Conservation (phyloP, 371 early-diverging fungal genomes). For the Apophysomyces elegans region DNA sequence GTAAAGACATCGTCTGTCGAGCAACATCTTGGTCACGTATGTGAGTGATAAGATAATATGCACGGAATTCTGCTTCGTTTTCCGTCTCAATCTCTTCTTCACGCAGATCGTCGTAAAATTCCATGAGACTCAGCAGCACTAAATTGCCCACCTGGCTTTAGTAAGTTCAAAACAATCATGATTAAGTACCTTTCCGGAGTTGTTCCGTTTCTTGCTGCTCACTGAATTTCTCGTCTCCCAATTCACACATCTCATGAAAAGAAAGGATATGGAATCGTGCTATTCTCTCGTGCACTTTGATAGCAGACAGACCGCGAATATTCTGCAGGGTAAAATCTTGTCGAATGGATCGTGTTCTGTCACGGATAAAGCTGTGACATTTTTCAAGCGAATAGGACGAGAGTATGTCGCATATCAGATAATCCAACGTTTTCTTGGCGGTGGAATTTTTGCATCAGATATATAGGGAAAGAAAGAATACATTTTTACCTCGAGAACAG, state of each 20-base stretch:
- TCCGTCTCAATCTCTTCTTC: slow-evolving; percentile 56
- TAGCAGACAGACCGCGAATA: slow-evolving; percentile 66
- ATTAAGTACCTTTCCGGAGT: slow-evolving; percentile 72
- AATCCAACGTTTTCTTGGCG: slow-evolving; percentile 72
- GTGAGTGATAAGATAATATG: slow-evolving; percentile 81
- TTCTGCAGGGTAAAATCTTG: slow-evolving; percentile 91
- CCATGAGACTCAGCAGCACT: slow-evolving; percentile 79
- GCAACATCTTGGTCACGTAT: slow-evolving; percentile 71
- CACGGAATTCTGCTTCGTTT: slow-evolving; percentile 90
- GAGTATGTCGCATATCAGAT: slow-evolving; percentile 72
- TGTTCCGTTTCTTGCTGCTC: slow-evolving; percentile 89
- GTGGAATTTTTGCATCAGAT: neutral
- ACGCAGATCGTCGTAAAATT: slow-evolving; percentile 83
- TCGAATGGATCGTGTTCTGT: slow-evolving; percentile 86
- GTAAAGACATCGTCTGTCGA: slow-evolving; percentile 64
- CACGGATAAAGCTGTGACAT: slow-evolving; percentile 87
- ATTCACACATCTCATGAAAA: slow-evolving; percentile 74
- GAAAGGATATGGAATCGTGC: slow-evolving; percentile 90
- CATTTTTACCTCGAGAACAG: slow-evolving; percentile 60
- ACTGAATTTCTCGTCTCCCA: slow-evolving; percentile 64
- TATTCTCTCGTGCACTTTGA: slow-evolving; percentile 81
- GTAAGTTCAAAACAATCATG: too few relatives aligned
- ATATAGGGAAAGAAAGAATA: too few relatives aligned
- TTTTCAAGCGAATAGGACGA: slow-evolving; percentile 55
- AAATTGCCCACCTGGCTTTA: neutral